These are phyloP conservation scores for Mimosa pudica DNA, from an alignment of 306 rosid species.

Conservation along the genomic window DNA sequence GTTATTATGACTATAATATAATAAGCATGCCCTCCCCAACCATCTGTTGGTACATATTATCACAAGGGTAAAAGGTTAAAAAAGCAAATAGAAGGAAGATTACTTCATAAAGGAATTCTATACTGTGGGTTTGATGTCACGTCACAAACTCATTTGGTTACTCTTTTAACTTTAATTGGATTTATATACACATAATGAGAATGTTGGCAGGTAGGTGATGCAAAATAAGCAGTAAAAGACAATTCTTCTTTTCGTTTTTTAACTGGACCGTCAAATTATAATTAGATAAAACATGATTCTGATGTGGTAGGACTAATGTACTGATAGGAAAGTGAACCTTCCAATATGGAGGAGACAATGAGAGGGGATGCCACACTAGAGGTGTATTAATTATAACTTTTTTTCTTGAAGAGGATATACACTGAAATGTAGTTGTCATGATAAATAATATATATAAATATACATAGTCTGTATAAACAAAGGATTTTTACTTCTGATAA, in stretches of 20 bases:
- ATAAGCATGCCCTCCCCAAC: slow-evolving; percentile 28
- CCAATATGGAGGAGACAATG: background rate
- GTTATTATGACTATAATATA: slow-evolving; percentile 17
- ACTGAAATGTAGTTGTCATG: slow-evolving; percentile 43
- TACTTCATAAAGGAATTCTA: slow-evolving; percentile 13
- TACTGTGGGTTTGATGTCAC: slow-evolving; percentile 13
- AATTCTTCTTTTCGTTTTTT: background rate
- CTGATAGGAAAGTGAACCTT: background rate
- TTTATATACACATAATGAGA: background rate
- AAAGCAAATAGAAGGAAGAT: background rate
- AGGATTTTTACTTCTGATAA: slow-evolving; percentile 33
- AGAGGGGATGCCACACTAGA: slow-evolving; percentile 31
- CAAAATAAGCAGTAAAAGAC: background rate
- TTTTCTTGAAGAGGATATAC: slow-evolving; percentile 49
- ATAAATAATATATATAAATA: slow-evolving; percentile 40
- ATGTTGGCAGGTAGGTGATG: background rate
- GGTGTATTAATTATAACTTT: slow-evolving; percentile 38
- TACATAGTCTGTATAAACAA: slow-evolving; percentile 54
- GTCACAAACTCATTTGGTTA: slow-evolving; percentile 18
- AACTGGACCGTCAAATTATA: background rate
- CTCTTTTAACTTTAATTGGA: background rate
- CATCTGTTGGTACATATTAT: slow-evolving; percentile 31
- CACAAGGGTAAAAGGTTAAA: background rate
- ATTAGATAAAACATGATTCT: background rate
- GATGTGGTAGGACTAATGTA: background rate